phyloP scores from a whole-genome alignment of 495 filamentous ascomycete genomes.

The Penicillium angulare region DNA sequence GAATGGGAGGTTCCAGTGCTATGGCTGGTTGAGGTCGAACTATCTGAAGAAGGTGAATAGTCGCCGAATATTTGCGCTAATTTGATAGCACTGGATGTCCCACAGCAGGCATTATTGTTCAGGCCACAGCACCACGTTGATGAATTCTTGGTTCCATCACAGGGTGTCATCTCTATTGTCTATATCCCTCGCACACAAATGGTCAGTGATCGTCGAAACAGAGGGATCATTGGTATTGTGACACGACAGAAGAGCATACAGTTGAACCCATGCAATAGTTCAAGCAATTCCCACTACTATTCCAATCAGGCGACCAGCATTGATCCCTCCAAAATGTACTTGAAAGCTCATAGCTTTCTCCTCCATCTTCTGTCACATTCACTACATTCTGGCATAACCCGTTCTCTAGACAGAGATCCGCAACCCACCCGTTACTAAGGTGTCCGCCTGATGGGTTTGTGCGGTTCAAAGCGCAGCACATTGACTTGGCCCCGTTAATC shows the following conservation, averaged over 20 bases:
- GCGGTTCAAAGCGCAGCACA: slow-evolving; percentile 1
- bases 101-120: background rate
- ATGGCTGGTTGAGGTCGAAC: background rate
- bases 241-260: background rate
- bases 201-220: background rate
- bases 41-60: background rate
- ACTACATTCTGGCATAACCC: background rate
- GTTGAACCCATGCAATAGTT: background rate
- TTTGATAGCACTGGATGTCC: background rate
- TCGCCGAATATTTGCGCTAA: background rate
- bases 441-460: background rate
- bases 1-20: background rate
- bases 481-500: background rate
- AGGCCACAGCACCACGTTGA: slow-evolving; percentile 1
- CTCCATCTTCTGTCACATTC: background rate
- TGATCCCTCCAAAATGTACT: background rate
- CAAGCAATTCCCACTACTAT: background rate
- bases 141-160: slow-evolving; percentile 1
- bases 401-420: background rate
- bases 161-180: background rate
- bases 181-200: background rate
- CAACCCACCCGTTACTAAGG: background rate
- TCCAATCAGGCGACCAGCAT: background rate
- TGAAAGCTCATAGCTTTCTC: background rate
- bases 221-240: too few species aligned